Evolutionary conservation across 345 rosid genomes (phyloP), one percentile per base, ranked within the genome.

Genomic region (Aurinia saxatilis): DNA sequence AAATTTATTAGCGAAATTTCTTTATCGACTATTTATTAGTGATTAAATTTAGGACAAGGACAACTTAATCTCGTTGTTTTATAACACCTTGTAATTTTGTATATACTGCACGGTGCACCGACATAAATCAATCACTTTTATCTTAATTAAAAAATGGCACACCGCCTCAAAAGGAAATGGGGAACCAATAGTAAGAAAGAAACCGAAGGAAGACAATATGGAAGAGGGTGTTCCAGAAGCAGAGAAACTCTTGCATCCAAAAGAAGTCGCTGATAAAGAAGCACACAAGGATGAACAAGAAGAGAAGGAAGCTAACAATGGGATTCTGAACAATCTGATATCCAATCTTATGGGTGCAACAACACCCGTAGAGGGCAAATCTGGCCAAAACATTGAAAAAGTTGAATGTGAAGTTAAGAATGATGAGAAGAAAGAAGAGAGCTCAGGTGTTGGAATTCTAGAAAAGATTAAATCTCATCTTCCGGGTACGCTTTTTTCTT

Each of bases 381-480:
- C 51, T 16, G 73, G 17, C 2, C 57, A 30, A 9, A 42, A 36
- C 5, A 44, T 8, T 25, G 11, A 44, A 37, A 6, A 48, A 45
- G 35, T 21, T 0, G n/a, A 25, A n/a, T 7, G 13, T 44, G 58
- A 33, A 59, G n/a, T 4, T 3, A 5, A 5, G 2, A n/a, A n/a
- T n/a, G 60, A 50, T 52, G 57, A 47, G 18, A 1, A 41, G 6
- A 34, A 39, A 11, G 60, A 50, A 9, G 66, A 50, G 1, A 73
- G 15, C 37, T 5, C 37, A 1, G 73, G 50, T 7, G 69, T 68
- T 3, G 71, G 85, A 2, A 51, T 85, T 34, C 61, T 82, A 12
- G 66, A 63, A 14, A 81, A 35, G 70, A 74, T 82, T 40, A 57
- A 81, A 27, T 77, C 86, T 35, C 82, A 76, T 58, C 70, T 82